Evolutionary conservation across 1,284 basidiomycete species (phyloP).

Genomic region (Boletus semigastroideus): DNA sequence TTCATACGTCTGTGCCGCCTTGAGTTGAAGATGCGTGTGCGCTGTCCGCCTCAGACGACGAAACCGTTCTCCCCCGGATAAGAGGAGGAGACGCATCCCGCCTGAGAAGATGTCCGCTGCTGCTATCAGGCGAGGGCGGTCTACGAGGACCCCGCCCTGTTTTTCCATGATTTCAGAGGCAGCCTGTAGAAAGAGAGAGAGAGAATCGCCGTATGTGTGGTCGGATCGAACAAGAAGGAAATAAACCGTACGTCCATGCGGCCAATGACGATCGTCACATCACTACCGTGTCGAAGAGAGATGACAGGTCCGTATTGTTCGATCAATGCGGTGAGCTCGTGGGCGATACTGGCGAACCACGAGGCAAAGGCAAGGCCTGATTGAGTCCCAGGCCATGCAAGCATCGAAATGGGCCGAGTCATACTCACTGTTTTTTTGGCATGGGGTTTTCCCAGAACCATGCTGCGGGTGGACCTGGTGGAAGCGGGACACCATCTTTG

Average conservation of each 20-base stretch:
- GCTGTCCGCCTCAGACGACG: slow-evolving; percentile 4
- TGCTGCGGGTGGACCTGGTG: slow-evolving; percentile 10
- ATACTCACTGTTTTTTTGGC: slow-evolving; percentile 8
- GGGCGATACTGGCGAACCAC: not conserved
- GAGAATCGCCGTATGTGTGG: not conserved
- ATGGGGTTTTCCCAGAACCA: slow-evolving; percentile 14
- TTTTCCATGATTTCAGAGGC: slow-evolving; percentile 19
- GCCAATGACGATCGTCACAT: slow-evolving; percentile 13
- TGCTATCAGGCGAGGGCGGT: slow-evolving; percentile 9
- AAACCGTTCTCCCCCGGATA: slow-evolving; percentile 6
- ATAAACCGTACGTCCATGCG: slow-evolving; percentile 21
- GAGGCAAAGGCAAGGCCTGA: not conserved
- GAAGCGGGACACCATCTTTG: slow-evolving; percentile 3
- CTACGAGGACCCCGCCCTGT: not conserved
- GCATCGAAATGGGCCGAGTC: not conserved
- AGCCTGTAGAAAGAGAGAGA: not conserved
- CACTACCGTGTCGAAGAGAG: slow-evolving; percentile 5
- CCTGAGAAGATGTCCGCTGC: slow-evolving; percentile 5
- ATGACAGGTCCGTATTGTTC: slow-evolving; percentile 12
- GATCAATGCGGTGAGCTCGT: slow-evolving; percentile 16
- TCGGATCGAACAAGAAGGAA: not conserved
- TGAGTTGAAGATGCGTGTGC: slow-evolving; percentile 9
- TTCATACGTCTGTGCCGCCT: slow-evolving; percentile 6
- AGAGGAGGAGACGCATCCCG: slow-evolving; percentile 6
- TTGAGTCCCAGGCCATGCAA: not conserved